These are phyloP conservation scores for Plantago ovata DNA, from an alignment of 257 asterid species.

Conservation along the genomic window DNA sequence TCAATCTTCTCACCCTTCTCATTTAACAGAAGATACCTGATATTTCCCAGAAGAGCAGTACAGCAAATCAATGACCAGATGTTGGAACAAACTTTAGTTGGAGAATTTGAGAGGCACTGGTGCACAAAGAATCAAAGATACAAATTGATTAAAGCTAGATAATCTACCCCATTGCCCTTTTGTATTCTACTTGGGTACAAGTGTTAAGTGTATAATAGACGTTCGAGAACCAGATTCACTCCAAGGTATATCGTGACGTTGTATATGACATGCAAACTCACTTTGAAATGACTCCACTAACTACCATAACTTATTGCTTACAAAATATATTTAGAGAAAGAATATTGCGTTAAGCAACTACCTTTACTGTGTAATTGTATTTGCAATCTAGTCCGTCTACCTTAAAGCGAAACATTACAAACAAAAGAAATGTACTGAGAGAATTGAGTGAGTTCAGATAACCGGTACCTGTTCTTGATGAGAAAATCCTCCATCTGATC, in stretches of 20 bases:
- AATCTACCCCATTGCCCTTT: background rate
- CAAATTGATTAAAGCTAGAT: background rate
- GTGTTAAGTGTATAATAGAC: background rate
- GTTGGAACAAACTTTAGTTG: background rate
- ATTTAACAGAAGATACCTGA: conserved; percentile 75
- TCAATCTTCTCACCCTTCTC: conserved; percentile 80
- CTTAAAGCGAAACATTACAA: no score
- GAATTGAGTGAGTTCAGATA: background rate
- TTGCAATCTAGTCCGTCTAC: no score
- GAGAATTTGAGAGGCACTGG: background rate
- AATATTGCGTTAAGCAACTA: no score
- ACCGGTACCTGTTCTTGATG: conserved; percentile 57
- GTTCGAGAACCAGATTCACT: background rate
- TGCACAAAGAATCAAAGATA: background rate
- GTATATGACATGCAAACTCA: background rate
- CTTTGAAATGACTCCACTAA: background rate
- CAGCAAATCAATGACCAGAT: conserved; percentile 9
- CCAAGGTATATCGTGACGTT: conserved; percentile 6
- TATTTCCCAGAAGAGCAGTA: conserved; percentile 17
- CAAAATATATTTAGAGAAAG: no score
- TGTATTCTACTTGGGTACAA: background rate
- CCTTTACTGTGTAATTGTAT: no score
- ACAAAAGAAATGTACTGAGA: no score
- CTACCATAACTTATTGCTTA: background rate
- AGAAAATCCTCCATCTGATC: conserved; percentile 72